phyloP scores from a whole-genome alignment of 1,284 basidiomycete genomes.

The Calocybe gambosa region DNA sequence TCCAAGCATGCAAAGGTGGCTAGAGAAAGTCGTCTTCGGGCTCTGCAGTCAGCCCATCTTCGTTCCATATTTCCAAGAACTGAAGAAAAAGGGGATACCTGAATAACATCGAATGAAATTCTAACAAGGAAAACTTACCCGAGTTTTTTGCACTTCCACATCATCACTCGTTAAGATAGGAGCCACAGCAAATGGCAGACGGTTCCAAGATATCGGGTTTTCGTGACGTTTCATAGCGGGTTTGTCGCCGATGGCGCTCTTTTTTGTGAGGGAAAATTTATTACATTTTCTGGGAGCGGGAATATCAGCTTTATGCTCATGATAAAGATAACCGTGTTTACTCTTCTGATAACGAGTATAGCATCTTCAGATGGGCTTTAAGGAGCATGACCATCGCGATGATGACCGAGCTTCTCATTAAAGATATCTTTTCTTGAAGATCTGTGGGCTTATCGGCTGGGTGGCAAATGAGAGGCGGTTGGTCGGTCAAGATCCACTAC shows the following conservation, averaged over 20 bases:
- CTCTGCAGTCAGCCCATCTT: conserved; percentile 47
- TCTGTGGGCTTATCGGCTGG: conserved; percentile 8
- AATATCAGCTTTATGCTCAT: conserved; percentile 4
- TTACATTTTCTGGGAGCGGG: conserved; percentile 66
- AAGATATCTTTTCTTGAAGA: conserved; percentile 31
- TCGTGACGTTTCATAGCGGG: conserved; percentile 62
- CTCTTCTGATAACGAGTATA: conserved; percentile 87
- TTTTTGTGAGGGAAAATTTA: conserved; percentile 82
- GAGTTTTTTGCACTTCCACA: conserved; percentile 46
- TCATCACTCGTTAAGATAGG: conserved; percentile 59
- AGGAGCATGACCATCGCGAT: conserved; percentile 79
- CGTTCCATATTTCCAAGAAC: conserved; percentile 78
- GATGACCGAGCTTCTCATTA: conserved; percentile 64
- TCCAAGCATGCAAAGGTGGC: not conserved
- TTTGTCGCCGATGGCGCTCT: conserved; percentile 78
- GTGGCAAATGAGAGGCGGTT: conserved; percentile 1
- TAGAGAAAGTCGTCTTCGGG: conserved; percentile 19
- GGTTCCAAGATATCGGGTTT: conserved; percentile 61
- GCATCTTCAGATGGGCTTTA: conserved; percentile 73
- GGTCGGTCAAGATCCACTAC: not conserved
- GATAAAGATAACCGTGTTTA: conserved; percentile 33
- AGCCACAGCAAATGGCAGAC: conserved; percentile 57
- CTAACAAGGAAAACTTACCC: conserved; percentile 35
- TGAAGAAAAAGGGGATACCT: conserved; percentile 23
- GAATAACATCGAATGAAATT: not conserved